Conservation (phyloP, 2,329 filamentous ascomycete genomes). For the Epichloe amarillans region DNA sequence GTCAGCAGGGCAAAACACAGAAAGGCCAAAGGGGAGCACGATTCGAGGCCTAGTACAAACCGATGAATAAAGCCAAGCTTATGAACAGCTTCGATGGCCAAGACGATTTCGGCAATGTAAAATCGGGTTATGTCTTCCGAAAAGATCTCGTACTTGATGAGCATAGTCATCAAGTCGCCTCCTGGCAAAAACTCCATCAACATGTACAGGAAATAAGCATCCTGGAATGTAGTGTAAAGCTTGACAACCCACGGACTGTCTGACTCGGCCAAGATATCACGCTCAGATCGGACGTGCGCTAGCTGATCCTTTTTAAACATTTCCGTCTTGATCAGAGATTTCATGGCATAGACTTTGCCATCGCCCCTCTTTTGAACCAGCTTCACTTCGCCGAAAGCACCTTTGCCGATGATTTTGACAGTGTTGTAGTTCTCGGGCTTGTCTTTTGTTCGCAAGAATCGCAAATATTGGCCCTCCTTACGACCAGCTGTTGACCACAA, state of each 20-base stretch:
- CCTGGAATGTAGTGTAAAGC: slow-evolving; percentile 96
- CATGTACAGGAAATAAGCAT: slow-evolving; percentile 93
- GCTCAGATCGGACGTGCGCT: slow-evolving; percentile 90
- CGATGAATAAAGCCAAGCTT: slow-evolving; percentile 97
- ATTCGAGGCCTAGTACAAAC: slow-evolving; percentile 36
- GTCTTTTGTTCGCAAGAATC: slow-evolving; percentile 87
- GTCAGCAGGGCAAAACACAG: neutral
- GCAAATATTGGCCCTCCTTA: slow-evolving; percentile 83
- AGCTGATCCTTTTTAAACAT: slow-evolving; percentile 99
- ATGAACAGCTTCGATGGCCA: slow-evolving; percentile 97
- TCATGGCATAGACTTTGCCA: slow-evolving; percentile 95
- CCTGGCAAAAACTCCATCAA: slow-evolving; percentile 98
- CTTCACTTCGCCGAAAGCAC: slow-evolving; percentile 96
- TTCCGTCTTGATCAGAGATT: slow-evolving; percentile 95
- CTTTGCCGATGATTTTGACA: slow-evolving; percentile 97
- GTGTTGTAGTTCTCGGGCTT: slow-evolving; percentile 90
- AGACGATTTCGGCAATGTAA: slow-evolving; percentile 95
- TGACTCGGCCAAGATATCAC: slow-evolving; percentile 96
- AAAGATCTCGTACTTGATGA: slow-evolving; percentile 99
- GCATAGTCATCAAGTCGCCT: slow-evolving; percentile 98
- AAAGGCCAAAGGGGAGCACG: neutral
- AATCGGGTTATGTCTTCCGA: slow-evolving; percentile 97
- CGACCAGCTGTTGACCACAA: slow-evolving; percentile 75
- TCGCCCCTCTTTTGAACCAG: slow-evolving; percentile 93
- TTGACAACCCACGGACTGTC: slow-evolving; percentile 99